Evolutionary conservation across 768 basidiomycete genomes (phyloP).

Genomic region (Suillus hirtellus): DNA sequence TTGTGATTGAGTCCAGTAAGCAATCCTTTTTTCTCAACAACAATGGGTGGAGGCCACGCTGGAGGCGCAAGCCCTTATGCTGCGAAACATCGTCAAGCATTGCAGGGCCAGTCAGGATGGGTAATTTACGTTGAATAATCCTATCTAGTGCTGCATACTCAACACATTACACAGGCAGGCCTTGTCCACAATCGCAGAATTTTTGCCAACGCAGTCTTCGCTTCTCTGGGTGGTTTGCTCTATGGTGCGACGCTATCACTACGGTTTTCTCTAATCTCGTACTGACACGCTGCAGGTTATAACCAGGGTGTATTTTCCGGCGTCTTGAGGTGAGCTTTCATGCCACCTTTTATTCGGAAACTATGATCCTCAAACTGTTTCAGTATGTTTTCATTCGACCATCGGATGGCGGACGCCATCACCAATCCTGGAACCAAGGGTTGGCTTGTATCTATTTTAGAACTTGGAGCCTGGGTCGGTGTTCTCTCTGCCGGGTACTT

Average conservation of each 20-base stretch:
- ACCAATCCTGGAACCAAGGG: constrained; percentile 55
- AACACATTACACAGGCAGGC: constrained; percentile 42
- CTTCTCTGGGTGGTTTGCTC: constrained; percentile 69
- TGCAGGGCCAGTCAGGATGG: constrained; percentile 70
- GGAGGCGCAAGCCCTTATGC: constrained; percentile 31
- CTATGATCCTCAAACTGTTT: constrained; percentile 3
- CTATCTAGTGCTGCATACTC: not conserved
- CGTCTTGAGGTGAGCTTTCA: constrained; percentile 54
- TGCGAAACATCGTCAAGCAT: constrained; percentile 49
- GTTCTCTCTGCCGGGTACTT: constrained; percentile 70
- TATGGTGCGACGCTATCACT: constrained; percentile 37
- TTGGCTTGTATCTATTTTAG: constrained; percentile 74
- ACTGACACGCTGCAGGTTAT: constrained; percentile 7
- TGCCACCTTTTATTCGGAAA: constrained; percentile 2
- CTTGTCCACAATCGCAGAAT: constrained; percentile 65
- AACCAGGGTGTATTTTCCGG: constrained; percentile 75
- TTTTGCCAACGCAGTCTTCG: constrained; percentile 72
- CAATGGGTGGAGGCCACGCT: constrained; percentile 49
- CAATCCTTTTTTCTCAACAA: constrained; percentile 6
- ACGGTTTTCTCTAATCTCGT: not conserved
- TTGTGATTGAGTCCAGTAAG: not conserved
- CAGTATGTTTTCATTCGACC: constrained; percentile 53
- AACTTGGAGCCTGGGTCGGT: constrained; percentile 76
- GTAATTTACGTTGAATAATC: constrained; percentile 36
- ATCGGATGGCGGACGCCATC: constrained; percentile 58